Evolutionary conservation across 441 rosid genomes (phyloP), one percentile per base, ranked within the genome.

Genomic region (Erysimum cheiri): DNA sequence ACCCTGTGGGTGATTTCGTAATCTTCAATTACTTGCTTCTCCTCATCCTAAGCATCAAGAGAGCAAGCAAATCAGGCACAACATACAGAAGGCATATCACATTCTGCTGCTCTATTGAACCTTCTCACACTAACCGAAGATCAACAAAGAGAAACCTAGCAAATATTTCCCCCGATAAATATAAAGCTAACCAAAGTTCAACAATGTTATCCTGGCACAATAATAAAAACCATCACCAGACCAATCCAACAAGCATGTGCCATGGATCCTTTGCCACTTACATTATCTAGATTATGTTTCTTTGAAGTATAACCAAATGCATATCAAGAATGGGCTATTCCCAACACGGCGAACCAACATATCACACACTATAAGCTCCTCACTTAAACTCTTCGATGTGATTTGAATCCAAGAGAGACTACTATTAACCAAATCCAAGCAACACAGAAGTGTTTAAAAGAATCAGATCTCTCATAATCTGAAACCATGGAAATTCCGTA

Each of bases 1-100:
- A 91, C 98, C 78, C 96, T 90, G 74, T 92, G 86, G 17, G 97
- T 92, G 80, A 92, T 84, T 71, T 94, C 94, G 59, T 84, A 69
- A 24, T 73, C 80, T 71, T 80, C 83, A 39, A 84, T 86, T 2
- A 60, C 72, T 58, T 32, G 80, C 79, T 64, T 72, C 69, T 82
- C 93, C 71, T 80, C 90, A 56, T 65, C 87, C 98, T 93, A 70
- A 53, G 40, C 65, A 84, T 65, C 40, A 80, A 74, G 63, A 52
- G 46, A 48, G 72, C 10, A 69, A 47, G 12, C 10, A 55, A 69
- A 57, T 61, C 44, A 69, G 49, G n/a, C 44, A 28, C 7, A 56
- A 5, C 11, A 52, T n/a, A 10, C 28, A 65, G 8, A 63, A 33
- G 56, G 8, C 32, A 19, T 33, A 19, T 47, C 10, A 57, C 47